Percentiles rank a stretch among this genome's conserved stretches.
These are phyloP conservation scores for Fusarium mundagurra DNA, from an alignment of 2,329 filamentous ascomycete species.

Conservation along the genomic window DNA sequence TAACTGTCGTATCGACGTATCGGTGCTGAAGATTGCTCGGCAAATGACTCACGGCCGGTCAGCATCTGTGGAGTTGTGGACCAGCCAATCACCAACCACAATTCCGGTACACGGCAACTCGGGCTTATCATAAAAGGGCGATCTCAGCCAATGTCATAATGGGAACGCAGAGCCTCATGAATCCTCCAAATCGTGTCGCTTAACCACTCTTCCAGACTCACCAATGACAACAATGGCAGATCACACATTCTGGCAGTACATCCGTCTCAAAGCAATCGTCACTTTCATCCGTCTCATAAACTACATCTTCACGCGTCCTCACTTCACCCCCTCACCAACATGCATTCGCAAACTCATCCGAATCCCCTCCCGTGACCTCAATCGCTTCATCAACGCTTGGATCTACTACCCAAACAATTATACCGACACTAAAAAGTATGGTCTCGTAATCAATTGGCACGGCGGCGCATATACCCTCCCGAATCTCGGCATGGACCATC, in stretches of 20 bases:
- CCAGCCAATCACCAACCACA: neutral
- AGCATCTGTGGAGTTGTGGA: neutral
- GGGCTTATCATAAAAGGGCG: neutral
- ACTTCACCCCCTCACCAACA: constrained; percentile 11
- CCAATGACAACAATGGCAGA: neutral
- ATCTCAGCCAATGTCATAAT: neutral
- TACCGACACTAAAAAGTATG: neutral
- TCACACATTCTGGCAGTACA: constrained; percentile 19
- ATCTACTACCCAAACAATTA: constrained; percentile 38
- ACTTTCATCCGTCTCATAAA: constrained; percentile 26
- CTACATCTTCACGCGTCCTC: constrained; percentile 14
- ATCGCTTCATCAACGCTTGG: constrained; percentile 43
- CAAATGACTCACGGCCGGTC: constrained; percentile 12
- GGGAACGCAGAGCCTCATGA: neutral
- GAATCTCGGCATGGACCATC: constrained; percentile 51
- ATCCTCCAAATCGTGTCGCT: rapidly evolving
- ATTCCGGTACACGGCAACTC: neutral
- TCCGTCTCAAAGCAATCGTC: constrained; percentile 25
- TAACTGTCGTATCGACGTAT: neutral
- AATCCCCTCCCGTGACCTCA: constrained; percentile 43
- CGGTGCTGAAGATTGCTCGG: neutral
- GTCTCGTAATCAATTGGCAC: constrained; percentile 50
- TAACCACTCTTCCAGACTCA: rapidly evolving
- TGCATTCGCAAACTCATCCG: constrained; percentile 23
- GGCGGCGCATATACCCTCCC: constrained; percentile 49